These are phyloP conservation scores for Stemphylium lycopersici DNA, from an alignment of 2,329 filamentous ascomycete genomes.

Conservation along the genomic window DNA sequence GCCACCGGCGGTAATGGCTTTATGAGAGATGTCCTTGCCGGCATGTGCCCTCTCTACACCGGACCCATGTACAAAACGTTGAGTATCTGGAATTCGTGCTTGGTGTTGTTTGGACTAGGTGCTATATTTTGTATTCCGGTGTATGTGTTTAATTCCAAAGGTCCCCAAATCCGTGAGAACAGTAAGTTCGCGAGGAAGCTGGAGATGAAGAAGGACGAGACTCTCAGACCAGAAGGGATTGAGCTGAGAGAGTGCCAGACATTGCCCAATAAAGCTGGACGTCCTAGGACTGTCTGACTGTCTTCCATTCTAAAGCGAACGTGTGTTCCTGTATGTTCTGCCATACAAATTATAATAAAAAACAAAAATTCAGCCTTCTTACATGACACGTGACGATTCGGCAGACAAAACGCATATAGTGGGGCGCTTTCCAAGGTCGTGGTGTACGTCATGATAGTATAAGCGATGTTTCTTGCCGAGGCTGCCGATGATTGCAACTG, in stretches of 20 bases:
- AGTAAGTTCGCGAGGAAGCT: not conserved
- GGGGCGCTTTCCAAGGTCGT: not conserved
- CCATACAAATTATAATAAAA: no score
- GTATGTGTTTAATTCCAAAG: constrained; percentile 58
- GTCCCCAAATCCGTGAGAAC: not conserved
- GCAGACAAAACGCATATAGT: not conserved
- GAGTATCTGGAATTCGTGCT: constrained; percentile 26
- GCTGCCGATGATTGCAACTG: not conserved
- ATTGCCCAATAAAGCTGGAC: constrained; percentile 13
- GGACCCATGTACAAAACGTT: constrained; percentile 45
- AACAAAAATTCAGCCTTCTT: no score
- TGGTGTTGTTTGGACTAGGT: constrained; percentile 58
- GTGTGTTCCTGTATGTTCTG: no score
- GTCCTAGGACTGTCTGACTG: not conserved
- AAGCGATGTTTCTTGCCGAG: constrained; percentile 4
- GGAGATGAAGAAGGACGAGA: not conserved
- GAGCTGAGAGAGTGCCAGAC: not conserved
- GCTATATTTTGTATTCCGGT: constrained; percentile 59
- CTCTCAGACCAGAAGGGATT: not conserved
- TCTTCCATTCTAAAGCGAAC: no score
- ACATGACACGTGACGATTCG: not conserved
- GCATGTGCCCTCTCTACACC: constrained; percentile 65
- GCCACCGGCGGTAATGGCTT: constrained; percentile 81
- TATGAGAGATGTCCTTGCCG: constrained; percentile 73
- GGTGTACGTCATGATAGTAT: constrained; percentile 11